Evolutionary conservation across 495 filamentous ascomycete species (phyloP), one percentile per base, ranked within the genome.

Genomic region (Penicillium steckii): DNA sequence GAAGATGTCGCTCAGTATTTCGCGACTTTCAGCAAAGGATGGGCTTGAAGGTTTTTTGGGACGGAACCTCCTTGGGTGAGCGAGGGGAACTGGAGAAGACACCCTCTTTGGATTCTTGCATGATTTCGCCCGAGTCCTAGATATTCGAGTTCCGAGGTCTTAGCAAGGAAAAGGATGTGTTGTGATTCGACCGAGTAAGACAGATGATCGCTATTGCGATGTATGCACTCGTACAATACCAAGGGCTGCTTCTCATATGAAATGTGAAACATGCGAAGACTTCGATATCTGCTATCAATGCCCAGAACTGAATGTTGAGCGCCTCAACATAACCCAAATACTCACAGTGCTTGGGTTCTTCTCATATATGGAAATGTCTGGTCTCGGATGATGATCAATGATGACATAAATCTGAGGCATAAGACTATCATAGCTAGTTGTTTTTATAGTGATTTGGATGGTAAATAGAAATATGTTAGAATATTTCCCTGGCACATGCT

Each of bases 281-380:
- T 52, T 52, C 17, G 13, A 21, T 15, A 27, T 41, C 12, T 52
- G 50, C 43, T 5, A 15, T 13, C 50, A 52, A 32, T 52, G 50
- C 23, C 13, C 22, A 9, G 42, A n/a, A 2, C 32, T 52, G 21
- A 42, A 32, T 1, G 32, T 33, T 2, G n/a, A 46, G n/a, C n/a
- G n/a, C n/a, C n/a, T n/a, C n/a, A n/a, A n/a, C n/a, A n/a, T n/a
- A n/a, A n/a, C n/a, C n/a, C n/a, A n/a, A n/a, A n/a, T n/a, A n/a
- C n/a, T n/a, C n/a, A n/a, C n/a, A n/a, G n/a, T 52, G 50, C 17
- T n/a, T 38, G 0, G 50, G 40, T 46, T 18, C 22, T 26, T 40
- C 42, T 27, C 50, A 52, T 46, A 27, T 27, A 10, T 27, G 26
- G 10, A 27, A 27, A 27, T 10, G 10, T 27, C 10, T 27, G 26